phyloP scores from a whole-genome alignment of 495 filamentous ascomycete genomes.

The Zalerion maritima region DNA sequence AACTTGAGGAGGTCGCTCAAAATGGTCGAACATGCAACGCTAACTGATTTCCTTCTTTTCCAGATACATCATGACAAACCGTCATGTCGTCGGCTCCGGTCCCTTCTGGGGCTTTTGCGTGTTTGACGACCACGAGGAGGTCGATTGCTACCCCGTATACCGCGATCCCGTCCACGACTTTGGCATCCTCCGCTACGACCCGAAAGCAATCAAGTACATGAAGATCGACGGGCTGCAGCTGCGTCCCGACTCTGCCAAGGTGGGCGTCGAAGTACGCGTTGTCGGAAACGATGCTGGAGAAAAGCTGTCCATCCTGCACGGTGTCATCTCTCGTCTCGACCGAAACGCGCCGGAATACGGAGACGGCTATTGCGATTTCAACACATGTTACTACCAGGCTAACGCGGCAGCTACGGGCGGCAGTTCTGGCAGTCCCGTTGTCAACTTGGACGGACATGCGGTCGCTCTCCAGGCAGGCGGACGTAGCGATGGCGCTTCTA shows the following conservation, averaged over 20 bases:
- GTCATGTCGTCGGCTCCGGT: constrained; percentile 91
- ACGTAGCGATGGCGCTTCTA: constrained; percentile 83
- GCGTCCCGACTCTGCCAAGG: constrained; percentile 75
- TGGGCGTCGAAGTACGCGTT: constrained; percentile 86
- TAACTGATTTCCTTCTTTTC: constrained; percentile 13
- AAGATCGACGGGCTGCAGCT: constrained; percentile 63
- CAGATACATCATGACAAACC: constrained; percentile 64
- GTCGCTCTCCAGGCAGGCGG: constrained; percentile 92
- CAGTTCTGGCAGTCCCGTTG: constrained; percentile 91
- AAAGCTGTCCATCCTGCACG: constrained; percentile 94
- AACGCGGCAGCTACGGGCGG: constrained; percentile 92
- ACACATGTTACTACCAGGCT: constrained; percentile 98
- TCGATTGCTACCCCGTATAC: constrained; percentile 94
- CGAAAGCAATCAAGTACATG: constrained; percentile 93
- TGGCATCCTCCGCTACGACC: constrained; percentile 89
- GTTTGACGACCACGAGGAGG: constrained; percentile 97
- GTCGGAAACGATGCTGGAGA: constrained; percentile 98
- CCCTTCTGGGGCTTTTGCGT: constrained; percentile 97
- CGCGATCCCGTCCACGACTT: constrained; percentile 98
- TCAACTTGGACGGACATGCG: constrained; percentile 86
- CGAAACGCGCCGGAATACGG: constrained; percentile 96
- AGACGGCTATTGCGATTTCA: constrained; percentile 98
- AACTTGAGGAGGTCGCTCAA: too few relatives aligned
- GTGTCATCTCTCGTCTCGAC: constrained; percentile 90
- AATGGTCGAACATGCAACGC: too few relatives aligned